Base-by-base conservation (phyloP, 345 rosid genomes). In the Populus deltoides region DNA sequence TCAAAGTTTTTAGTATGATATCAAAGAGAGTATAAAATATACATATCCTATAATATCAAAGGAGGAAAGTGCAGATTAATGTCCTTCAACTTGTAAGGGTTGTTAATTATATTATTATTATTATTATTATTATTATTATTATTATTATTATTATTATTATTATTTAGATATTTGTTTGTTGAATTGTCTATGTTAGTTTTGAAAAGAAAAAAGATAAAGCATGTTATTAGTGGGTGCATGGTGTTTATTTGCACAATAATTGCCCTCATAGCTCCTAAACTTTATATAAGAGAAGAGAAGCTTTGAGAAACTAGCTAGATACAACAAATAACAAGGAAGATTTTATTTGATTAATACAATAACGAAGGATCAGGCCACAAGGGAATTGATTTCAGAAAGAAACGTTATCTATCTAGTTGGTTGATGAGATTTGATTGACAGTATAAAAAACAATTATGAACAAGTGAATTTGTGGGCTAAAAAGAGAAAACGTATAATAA, bases 161-260 rank as follows among this genome's bases (percentile, higher is more conserved):
- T 3, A 16, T 0, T 8, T 39, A 35, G 16, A 15, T 31, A 5
- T 1, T 10, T 70, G 5, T 8, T 27, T 47, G 7, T 38, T 38
- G 6, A 38, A 38, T 31, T n/a, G n/a, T 51, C 2, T 51, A 51
- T 1, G n/a, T 6, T 17, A 51, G 71, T 33, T 55, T 71, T 41
- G 41, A 61, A 61, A 75, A 66, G 74, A 39, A 72, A 78, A 51
- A 65, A 12, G 38, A 66, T 25, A 18, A 27, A 62, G 79, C 66
- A 71, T 74, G 83, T 83, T 83, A 18, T n/a, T 71, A 73, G 86
- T 83, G 84, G 91, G 66, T 66, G 57, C 57, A 51, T 6, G 86
- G 84, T 86, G 78, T 70, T 84, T 82, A 87, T 86, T 86, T 75
- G 78, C 67, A 81, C 80, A 84, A 87, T 89, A 76, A 89, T 89